Evolutionary conservation across 2,329 filamentous ascomycete species (phyloP).

Genomic region (Fonsecaea multimorphosa): DNA sequence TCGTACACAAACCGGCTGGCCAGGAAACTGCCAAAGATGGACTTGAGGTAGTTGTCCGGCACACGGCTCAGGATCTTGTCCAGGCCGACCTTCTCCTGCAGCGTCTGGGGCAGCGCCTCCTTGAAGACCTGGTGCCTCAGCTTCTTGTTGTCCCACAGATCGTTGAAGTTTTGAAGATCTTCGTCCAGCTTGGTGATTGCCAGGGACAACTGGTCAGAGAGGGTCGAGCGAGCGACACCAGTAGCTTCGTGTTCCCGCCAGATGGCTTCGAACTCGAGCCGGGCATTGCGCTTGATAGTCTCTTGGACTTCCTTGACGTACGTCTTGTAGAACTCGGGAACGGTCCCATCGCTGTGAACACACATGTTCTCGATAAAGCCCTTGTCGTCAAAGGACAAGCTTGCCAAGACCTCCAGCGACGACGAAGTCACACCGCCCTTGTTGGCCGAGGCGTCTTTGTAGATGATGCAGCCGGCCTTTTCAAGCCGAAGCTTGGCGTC

Average conservation of each 20-base stretch:
- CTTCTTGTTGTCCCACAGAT: conserved; percentile 83
- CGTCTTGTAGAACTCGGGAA: conserved; percentile 87
- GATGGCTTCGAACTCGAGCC: conserved; percentile 95
- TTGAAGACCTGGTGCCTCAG: conserved; percentile 78
- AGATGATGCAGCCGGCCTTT: conserved; percentile 90
- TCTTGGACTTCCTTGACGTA: conserved; percentile 93
- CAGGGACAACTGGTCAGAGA: conserved; percentile 87
- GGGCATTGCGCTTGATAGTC: conserved; percentile 88
- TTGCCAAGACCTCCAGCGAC: conserved; percentile 92
- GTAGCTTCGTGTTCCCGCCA: conserved; percentile 92
- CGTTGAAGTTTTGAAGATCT: conserved; percentile 83
- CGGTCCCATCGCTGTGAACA: conserved; percentile 73
- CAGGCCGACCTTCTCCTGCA: conserved; percentile 88
- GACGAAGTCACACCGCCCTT: conserved; percentile 98
- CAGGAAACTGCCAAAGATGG: conserved; percentile 95
- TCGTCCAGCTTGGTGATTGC: conserved; percentile 97
- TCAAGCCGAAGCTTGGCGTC: conserved; percentile 95
- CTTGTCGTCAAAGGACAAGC: conserved; percentile 88
- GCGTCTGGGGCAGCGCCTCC: conserved; percentile 82
- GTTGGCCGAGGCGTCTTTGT: conserved; percentile 98
- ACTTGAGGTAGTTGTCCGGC: conserved; percentile 86
- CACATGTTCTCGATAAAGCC: conserved; percentile 95
- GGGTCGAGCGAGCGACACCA: conserved; percentile 77
- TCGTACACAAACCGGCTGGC: conserved; percentile 96
- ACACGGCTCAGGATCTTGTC: conserved; percentile 84